These are phyloP conservation scores for Moesziomyces antarcticus DNA, from an alignment of 1,284 basidiomycete genomes.

Conservation along the genomic window DNA sequence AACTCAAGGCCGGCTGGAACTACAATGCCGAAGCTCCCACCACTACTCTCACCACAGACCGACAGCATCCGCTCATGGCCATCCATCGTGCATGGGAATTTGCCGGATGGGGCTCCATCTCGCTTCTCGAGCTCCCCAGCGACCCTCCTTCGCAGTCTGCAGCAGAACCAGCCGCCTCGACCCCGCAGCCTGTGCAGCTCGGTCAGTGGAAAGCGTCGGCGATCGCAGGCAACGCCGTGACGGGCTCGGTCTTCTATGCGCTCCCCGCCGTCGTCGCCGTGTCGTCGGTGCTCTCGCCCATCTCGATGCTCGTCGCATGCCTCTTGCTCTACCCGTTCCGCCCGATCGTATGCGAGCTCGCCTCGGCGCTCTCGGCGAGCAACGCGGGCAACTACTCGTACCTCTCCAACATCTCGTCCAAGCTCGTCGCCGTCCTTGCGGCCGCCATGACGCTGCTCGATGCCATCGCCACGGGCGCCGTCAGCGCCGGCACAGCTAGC, in stretches of 20 bases:
- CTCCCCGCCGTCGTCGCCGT: conserved; percentile 54
- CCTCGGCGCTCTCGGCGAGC: conserved; percentile 39
- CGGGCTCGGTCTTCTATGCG: conserved; percentile 56
- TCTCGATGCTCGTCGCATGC: conserved; percentile 52
- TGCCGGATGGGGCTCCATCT: conserved; percentile 59
- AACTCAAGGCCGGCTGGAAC: conserved; percentile 23
- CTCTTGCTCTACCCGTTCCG: conserved; percentile 54
- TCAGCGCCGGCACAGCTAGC: conserved; percentile 51
- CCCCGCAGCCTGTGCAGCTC: conserved; percentile 6
- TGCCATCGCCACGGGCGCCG: conserved; percentile 53
- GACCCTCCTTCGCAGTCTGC: not conserved
- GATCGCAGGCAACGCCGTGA: conserved; percentile 57
- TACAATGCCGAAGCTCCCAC: conserved; percentile 6
- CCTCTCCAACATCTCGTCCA: conserved; percentile 46
- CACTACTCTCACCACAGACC: conserved; percentile 29
- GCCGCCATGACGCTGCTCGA: conserved; percentile 54
- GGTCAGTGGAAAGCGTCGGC: conserved; percentile 53
- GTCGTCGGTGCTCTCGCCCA: conserved; percentile 48
- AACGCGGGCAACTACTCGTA: conserved; percentile 55
- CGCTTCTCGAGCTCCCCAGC: conserved; percentile 47
- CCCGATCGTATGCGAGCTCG: conserved; percentile 53
- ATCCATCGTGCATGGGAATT: conserved; percentile 53
- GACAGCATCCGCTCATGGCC: conserved; percentile 43
- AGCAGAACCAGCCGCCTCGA: too few relatives aligned
- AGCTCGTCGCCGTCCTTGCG: conserved; percentile 44